phyloP scores from a whole-genome alignment of 345 rosid genomes.

The Clarkia xantiana region DNA sequence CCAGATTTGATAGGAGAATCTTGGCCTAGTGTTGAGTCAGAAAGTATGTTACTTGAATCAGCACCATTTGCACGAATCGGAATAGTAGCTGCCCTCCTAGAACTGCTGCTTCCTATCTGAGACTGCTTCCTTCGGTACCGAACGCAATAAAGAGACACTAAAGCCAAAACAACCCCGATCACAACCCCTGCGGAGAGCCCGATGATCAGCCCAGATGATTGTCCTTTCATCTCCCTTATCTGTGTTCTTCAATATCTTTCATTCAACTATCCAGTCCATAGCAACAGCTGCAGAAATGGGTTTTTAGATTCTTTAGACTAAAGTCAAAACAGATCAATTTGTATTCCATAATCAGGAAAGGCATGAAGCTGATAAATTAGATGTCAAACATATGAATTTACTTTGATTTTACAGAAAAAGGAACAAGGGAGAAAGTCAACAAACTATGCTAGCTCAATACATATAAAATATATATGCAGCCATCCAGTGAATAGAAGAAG shows the following conservation, averaged over 20 bases:
- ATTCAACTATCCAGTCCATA: constrained; percentile 23
- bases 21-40: constrained; percentile 72
- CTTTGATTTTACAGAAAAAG: constrained; percentile 2
- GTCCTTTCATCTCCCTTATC: constrained; percentile 51
- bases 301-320: not conserved
- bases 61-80: constrained; percentile 77
- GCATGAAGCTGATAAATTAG: constrained; percentile 3
- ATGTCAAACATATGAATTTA: constrained; percentile 3
- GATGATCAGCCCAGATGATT: constrained; percentile 67
- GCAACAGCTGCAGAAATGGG: constrained; percentile 5
- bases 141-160: constrained; percentile 38
- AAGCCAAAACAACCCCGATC: constrained; percentile 74
- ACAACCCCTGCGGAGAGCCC: constrained; percentile 90
- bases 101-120: constrained; percentile 83
- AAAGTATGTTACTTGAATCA: constrained; percentile 53
- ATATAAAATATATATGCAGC: not conserved
- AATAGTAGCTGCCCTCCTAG: constrained; percentile 55
- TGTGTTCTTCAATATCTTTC: constrained; percentile 9
- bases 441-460: not conserved
- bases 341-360: not conserved
- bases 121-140: constrained; percentile 63
- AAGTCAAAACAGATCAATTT: constrained; percentile 4
- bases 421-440: constrained; percentile 5
- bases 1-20: constrained; percentile 80
- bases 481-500: not conserved